Evolutionary conservation across 1,284 basidiomycete genomes (phyloP).

Genomic region (Pascua guehoae): DNA sequence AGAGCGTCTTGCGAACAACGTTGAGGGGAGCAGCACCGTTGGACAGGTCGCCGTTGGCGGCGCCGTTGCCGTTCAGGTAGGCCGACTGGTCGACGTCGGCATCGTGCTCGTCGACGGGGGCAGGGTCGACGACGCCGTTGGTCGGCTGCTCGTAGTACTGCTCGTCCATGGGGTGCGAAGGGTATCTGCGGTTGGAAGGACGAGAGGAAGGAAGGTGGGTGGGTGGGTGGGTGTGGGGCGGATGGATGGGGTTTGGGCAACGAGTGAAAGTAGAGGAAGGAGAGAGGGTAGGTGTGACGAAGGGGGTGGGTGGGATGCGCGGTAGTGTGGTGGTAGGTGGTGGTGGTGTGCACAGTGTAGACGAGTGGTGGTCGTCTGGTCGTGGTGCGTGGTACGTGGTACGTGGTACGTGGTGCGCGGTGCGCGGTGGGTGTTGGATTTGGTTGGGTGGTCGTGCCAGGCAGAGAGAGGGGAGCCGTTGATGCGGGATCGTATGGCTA

Average conservation of each 20-base stretch:
- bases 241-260: background rate
- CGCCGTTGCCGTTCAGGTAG: conserved; percentile 10
- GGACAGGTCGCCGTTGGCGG: conserved; percentile 2
- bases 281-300: background rate
- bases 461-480: no score
- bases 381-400: no score
- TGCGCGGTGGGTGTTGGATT: no score
- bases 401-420: no score
- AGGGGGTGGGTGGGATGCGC: background rate
- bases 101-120: background rate
- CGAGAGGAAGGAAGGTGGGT: background rate
- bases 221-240: background rate
- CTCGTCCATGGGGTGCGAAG: conserved; percentile 29
- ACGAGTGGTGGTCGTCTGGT: no score
- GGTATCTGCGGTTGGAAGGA: conserved; percentile 5
- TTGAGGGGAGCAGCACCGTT: conserved; percentile 7
- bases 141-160: conserved; percentile 28
- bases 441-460: no score
- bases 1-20: conserved; percentile 45
- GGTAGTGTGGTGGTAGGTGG: no score
- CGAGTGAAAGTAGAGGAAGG: background rate
- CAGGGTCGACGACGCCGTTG: conserved; percentile 7
- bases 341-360: no score
- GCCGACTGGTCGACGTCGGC: background rate
- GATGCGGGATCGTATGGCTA: no score